phyloP scores from a whole-genome alignment of 2,329 filamentous ascomycete genomes.

The Arachnopeziza araneosa region DNA sequence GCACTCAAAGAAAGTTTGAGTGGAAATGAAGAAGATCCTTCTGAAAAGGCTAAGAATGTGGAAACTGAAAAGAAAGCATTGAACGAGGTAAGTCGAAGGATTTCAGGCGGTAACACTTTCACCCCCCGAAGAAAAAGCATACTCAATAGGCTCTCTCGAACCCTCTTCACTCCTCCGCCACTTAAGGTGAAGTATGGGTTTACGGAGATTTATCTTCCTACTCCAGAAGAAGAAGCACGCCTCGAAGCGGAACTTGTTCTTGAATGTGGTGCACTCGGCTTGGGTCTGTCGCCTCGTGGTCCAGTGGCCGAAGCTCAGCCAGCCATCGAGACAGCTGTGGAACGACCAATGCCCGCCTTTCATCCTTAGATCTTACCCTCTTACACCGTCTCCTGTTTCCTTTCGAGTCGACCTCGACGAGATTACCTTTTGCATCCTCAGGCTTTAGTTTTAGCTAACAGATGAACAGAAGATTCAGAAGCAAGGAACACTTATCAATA shows the following conservation, averaged over 20 bases:
- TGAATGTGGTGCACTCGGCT: conserved; percentile 11
- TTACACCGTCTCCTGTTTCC: neutral
- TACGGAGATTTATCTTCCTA: neutral
- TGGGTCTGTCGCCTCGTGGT: neutral
- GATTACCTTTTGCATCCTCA: neutral
- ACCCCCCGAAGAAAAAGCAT: neutral
- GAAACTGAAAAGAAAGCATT: conserved; percentile 42
- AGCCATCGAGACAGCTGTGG: neutral
- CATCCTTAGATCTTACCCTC: neutral
- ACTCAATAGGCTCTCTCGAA: neutral
- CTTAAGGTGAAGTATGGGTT: neutral
- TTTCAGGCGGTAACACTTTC: neutral
- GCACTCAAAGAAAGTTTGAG: conserved; percentile 10
- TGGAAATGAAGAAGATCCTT: conserved; percentile 4
- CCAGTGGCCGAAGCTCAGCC: neutral
- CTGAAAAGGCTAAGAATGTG: conserved; percentile 1
- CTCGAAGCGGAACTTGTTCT: conserved; percentile 5
- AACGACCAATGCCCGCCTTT: neutral
- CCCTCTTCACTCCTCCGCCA: neutral
- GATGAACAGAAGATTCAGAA: conserved; percentile 23
- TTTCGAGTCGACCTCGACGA: neutral
- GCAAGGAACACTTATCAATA: conserved; percentile 23
- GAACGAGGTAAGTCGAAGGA: conserved; percentile 47
- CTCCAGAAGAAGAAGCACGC: neutral
- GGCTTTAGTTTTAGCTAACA: conserved; percentile 17